Evolutionary conservation across 306 rosid genomes (phyloP), one percentile per base, ranked within the genome.

Genomic region (Malus sylvestris): DNA sequence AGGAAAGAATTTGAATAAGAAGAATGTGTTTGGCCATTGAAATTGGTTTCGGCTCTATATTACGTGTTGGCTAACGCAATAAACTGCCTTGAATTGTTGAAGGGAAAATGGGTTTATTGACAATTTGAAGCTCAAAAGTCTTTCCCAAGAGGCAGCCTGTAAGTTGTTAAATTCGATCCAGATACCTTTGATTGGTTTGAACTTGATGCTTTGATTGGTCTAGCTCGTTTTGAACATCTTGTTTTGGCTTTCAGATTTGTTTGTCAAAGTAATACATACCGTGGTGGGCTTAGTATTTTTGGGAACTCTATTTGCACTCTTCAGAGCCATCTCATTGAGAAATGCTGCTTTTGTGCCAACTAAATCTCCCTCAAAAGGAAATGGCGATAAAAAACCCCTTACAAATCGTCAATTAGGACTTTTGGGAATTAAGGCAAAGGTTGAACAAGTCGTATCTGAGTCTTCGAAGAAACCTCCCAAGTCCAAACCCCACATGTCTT

Each of bases 381-480:
- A 67, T 62, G 88, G 79, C 73, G 88, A 81, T 71, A 89, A 82
- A 61, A 61, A 76, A 70, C 55, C n/a, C 62, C 93, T 92, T 59
- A 86, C 97, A 15, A 88, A 86, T 42, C 90, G 83, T 63, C 98
- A 95, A 79, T 78, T 92, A 33, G 97, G 83, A 74, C 89, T 95
- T 79, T 71, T 92, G 80, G 97, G 98, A 62, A 83, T 84, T 72
- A 95, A 90, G 87, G 87, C 86, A 14, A 92, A 87, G 84, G 87
- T 74, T 76, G 91, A 86, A 63, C 72, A 69, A 59, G 81, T 77
- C 51, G 75, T 73, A 60, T 76, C 89, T 11, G 91, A 90, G 18
- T 83, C 93, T 8, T 40, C 73, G 3, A 89, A 88, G 70, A 95
- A 90, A 57, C 98, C 97, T 51, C 98, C 97, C 20, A 95, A 90